Evolutionary conservation across 139 green algal species (phyloP), one percentile per base, ranked within the genome.

Genomic region (Mesostigma viride): DNA sequence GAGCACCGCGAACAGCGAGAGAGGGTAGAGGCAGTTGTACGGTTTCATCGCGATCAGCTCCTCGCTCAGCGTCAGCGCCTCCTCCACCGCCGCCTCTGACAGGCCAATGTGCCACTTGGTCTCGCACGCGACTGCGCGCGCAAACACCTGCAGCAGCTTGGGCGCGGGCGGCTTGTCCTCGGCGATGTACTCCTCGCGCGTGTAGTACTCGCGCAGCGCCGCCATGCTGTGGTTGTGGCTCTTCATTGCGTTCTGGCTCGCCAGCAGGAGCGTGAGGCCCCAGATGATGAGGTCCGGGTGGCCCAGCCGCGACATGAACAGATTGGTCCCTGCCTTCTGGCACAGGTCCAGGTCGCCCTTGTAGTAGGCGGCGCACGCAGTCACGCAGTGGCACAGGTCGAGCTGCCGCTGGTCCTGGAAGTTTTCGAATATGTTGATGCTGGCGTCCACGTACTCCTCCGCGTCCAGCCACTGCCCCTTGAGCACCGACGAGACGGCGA

Each of bases 321-420:
- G 40, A 14, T 24, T 17, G 14, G 14, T 17, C 14, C 14, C 40
- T 53, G 40, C 40, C 40, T 14, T 53, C 40, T 53, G 40, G 40
- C 40, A 53, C 14, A 14, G 14, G 40, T 53, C 40, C 14, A 53
- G 17, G 40, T 53, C 17, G 40, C 40, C 40, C 40, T 53, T 14
- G 17, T 53, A 17, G 40, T 53, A 53, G 40, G 14, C 17, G 14
- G 40, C 40, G 17, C 14, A 14, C 14, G 40, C 40, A 17, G 40
- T 53, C 14, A 53, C 17, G 40, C 40, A 53, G 14, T 53, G 40
- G 40, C 40, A 53, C 40, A 53, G 14, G 40, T 53, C 40, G 14
- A 53, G 14, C 40, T 53, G 40, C 40, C 40, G 40, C 40, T 53
- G 40, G 40, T 53, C 40, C 40, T 53, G 40, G 40, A 53, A 53